phyloP scores from a whole-genome alignment of 768 basidiomycete species.

The Cyathus striatus region DNA sequence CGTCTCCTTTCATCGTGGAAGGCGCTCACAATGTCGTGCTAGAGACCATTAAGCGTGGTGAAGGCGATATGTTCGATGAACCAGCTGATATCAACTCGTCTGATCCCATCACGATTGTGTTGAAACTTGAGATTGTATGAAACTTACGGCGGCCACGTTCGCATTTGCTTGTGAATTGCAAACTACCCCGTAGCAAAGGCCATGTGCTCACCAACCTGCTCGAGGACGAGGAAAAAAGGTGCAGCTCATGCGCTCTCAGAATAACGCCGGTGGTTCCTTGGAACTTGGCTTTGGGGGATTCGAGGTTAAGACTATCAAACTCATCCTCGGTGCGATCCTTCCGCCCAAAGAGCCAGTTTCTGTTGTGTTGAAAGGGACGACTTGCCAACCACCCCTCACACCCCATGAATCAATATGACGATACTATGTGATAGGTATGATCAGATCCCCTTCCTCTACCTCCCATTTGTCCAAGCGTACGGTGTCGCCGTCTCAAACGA shows the following conservation, averaged over 20 bases:
- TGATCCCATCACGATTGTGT: constrained; percentile 53
- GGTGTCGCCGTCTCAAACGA: no score
- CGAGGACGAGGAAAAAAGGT: constrained; percentile 64
- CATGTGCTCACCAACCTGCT: constrained; percentile 73
- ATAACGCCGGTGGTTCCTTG: constrained; percentile 25
- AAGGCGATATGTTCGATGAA: constrained; percentile 55
- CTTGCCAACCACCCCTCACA: no score
- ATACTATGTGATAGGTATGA: no score
- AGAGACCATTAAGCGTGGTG: constrained; percentile 94
- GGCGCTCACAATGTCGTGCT: constrained; percentile 81
- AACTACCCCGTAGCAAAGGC: constrained; percentile 52
- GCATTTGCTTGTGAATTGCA: constrained; percentile 52
- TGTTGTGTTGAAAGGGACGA: no score
- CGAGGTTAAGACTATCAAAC: constrained; percentile 85
- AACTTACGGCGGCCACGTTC: constrained; percentile 86
- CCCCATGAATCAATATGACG: no score
- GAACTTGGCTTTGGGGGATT: constrained; percentile 77
- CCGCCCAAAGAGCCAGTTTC: constrained; percentile 15
- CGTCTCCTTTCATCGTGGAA: constrained; percentile 58
- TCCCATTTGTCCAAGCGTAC: no score
- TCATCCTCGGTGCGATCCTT: constrained; percentile 36
- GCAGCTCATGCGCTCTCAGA: constrained; percentile 22
- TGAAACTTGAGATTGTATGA: constrained; percentile 93
- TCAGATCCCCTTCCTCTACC: no score
- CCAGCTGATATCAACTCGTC: constrained; percentile 15